These are phyloP conservation scores for Albifimbria verrucaria DNA, from an alignment of 2,329 filamentous ascomycete genomes.

Conservation along the genomic window DNA sequence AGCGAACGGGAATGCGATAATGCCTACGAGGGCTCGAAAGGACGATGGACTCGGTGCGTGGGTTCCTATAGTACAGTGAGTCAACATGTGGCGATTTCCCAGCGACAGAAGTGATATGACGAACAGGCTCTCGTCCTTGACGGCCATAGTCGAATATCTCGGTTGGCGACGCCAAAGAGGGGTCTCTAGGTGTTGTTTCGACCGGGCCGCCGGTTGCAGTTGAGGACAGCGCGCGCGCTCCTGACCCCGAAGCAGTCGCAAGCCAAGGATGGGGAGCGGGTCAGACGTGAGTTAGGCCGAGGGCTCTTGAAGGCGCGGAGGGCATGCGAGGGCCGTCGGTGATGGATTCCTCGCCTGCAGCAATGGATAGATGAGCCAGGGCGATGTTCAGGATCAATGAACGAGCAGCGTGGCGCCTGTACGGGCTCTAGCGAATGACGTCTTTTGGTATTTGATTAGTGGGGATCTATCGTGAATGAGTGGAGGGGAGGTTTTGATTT, in stretches of 20 bases:
- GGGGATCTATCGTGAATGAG: conserved; percentile 8
- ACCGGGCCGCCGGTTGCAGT: not conserved
- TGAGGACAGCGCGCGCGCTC: not conserved
- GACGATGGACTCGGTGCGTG: conserved; percentile 64
- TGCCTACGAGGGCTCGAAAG: conserved; percentile 59
- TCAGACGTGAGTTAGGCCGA: too few relatives aligned
- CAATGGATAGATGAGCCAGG: too few relatives aligned
- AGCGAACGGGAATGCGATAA: conserved; percentile 64
- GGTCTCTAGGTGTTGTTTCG: conserved; percentile 8
- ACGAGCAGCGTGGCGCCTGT: conserved; percentile 1
- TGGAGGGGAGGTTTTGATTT: conserved; percentile 9
- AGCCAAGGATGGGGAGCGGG: not conserved
- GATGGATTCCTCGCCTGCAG: too few relatives aligned
- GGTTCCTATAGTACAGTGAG: conserved; percentile 36
- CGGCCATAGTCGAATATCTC: conserved; percentile 42
- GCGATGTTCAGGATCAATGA: conserved; percentile 12
- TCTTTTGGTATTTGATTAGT: conserved; percentile 15
- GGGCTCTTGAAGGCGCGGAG: too few relatives aligned
- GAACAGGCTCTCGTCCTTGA: conserved; percentile 51
- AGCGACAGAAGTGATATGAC: conserved; percentile 16
- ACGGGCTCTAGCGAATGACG: conserved; percentile 17
- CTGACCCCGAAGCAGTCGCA: too few relatives aligned
- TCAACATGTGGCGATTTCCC: conserved; percentile 4
- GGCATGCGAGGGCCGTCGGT: too few relatives aligned
- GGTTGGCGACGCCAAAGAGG: conserved; percentile 7